Base-by-base conservation (phyloP, 106 monocot species). In the Ottelia alismoides region DNA sequence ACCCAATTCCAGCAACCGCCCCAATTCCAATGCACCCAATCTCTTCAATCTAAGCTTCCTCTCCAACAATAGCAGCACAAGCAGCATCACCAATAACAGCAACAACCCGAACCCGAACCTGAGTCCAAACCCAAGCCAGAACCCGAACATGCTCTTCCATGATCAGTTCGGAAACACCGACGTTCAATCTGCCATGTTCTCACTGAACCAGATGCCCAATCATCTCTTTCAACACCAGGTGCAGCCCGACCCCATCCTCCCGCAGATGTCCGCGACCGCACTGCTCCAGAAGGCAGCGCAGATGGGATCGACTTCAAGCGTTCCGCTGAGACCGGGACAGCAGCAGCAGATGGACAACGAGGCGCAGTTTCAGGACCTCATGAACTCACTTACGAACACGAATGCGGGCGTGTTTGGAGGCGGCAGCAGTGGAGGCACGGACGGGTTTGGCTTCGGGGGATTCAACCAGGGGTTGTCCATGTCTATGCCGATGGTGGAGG, bases 251-350 rank as follows among this genome's bases (percentile, higher is more conserved):
- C 30, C 72, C 1, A 49, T 63, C n/a, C 74, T 85, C 25, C 84
- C 84, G 20, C 94, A 96, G 57, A 93, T 93, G 93, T 93, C 93
- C 1, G 87, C 93, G 18, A 92, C 92, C 0, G 82, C 83, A 1
- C 62, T 92, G 60, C 92, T 93, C 11, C 87, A 87, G 68, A 93
- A 78, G 78, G 92, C 92, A 0, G 76, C 87, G 14, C 83, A 93
- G 29, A 80, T 88, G 75, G 83, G 92, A 2, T 52, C 77, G 19
- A 64, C 76, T 3, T 76, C 78, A 0, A 68, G n/a, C n/a, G n/a
- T n/a, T n/a, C n/a, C n/a, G n/a, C n/a, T n/a, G n/a, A n/a, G n/a
- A n/a, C n/a, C n/a, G n/a, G n/a, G n/a, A n/a, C n/a, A n/a, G n/a
- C n/a, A n/a, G n/a, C n/a, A n/a, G n/a, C 65, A 57, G 47, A 62